These are phyloP conservation scores for Colletotrichum liriopes DNA, from an alignment of 2,329 filamentous ascomycete species.

Conservation along the genomic window DNA sequence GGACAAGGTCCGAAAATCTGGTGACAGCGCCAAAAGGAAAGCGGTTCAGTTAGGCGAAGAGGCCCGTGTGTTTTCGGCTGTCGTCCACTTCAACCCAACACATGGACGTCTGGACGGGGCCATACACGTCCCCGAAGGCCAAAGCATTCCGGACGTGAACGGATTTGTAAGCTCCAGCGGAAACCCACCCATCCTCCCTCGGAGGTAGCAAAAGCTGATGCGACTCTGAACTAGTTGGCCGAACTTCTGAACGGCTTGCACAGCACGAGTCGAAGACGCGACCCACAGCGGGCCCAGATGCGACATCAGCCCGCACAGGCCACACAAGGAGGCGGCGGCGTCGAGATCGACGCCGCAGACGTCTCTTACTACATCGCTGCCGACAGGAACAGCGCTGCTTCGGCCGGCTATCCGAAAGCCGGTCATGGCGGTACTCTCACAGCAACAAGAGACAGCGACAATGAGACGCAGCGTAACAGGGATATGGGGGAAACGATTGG, in stretches of 20 bases:
- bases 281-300: slow-evolving; percentile 1
- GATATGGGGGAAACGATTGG: neutral
- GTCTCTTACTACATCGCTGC: too few relatives aligned
- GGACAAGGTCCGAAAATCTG: neutral
- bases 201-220: neutral
- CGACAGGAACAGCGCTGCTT: neutral
- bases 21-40: neutral
- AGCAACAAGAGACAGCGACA: neutral
- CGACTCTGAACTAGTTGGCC: neutral
- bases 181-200: too few relatives aligned
- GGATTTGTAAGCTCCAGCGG: neutral
- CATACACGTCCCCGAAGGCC: neutral
- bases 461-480: neutral
- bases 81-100: slow-evolving; percentile 2
- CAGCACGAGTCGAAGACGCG: neutral
- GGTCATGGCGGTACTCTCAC: neutral
- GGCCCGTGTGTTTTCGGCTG: neutral
- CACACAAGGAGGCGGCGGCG: neutral
- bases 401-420: neutral
- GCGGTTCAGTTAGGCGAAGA: neutral
- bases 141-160: neutral
- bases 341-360: neutral
- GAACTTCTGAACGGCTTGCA: neutral
- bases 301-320: neutral
- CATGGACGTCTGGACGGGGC: neutral